A percentile compares a stretch with the other conserved stretches of the same genome.
These are phyloP conservation scores for Panus rudis DNA, from an alignment of 768 basidiomycete species.

Conservation along the genomic window DNA sequence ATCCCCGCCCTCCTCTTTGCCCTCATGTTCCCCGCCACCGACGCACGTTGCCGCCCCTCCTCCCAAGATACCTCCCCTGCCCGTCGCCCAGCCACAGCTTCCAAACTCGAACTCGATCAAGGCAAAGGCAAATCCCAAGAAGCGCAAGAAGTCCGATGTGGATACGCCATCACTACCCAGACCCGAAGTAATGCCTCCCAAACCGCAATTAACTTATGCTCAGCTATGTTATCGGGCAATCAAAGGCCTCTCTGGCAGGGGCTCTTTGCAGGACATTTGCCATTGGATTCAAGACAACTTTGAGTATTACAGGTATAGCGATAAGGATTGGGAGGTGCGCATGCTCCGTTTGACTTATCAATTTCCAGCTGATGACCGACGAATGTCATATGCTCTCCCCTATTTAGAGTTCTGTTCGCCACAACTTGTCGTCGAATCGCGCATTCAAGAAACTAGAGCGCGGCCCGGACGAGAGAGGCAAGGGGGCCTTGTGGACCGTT, in stretches of 20 bases:
- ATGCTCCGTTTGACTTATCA: neutral
- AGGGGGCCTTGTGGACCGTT: slow-evolving; percentile 91
- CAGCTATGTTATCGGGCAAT: slow-evolving; percentile 89
- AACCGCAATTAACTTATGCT: slow-evolving; percentile 87
- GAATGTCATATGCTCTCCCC: neutral
- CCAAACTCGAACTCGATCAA: slow-evolving; percentile 51
- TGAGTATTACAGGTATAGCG: slow-evolving; percentile 86
- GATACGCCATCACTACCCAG: slow-evolving; percentile 36
- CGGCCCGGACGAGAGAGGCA: slow-evolving; percentile 77
- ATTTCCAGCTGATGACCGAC: neutral
- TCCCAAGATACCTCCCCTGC: slow-evolving; percentile 36
- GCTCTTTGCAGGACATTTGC: slow-evolving; percentile 88
- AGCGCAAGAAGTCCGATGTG: slow-evolving; percentile 59
- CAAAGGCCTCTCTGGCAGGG: slow-evolving; percentile 72
- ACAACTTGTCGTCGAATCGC: slow-evolving; percentile 88
- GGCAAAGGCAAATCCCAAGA: slow-evolving; percentile 45
- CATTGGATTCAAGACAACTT: slow-evolving; percentile 84
- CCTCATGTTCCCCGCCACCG: slow-evolving; percentile 68
- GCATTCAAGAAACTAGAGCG: slow-evolving; percentile 90
- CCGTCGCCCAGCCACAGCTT: slow-evolving; percentile 41
- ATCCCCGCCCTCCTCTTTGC: slow-evolving; percentile 60
- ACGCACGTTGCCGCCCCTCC: slow-evolving; percentile 35
- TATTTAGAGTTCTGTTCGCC: slow-evolving; percentile 88
- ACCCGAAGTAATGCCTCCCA: slow-evolving; percentile 77
- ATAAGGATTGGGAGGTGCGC: slow-evolving; percentile 89